These are phyloP conservation scores for Trichocladium antarcticum DNA, from an alignment of 495 filamentous ascomycete genomes.

Conservation along the genomic window DNA sequence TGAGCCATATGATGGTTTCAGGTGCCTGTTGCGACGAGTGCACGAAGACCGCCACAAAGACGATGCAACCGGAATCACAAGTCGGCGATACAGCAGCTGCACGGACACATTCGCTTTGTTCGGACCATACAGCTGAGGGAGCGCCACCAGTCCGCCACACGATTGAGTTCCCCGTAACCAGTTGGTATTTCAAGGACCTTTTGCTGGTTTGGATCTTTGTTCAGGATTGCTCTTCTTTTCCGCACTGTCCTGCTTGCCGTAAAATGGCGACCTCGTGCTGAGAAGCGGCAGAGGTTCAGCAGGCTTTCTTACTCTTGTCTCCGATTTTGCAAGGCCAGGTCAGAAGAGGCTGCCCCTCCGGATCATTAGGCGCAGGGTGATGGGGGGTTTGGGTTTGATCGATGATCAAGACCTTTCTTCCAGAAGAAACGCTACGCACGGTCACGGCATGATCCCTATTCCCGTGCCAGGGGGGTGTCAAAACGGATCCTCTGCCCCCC, in stretches of 20 bases:
- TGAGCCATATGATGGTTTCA: conserved; percentile 1
- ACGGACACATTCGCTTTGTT: too few relatives aligned
- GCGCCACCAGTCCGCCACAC: too few relatives aligned
- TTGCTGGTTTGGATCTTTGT: too few relatives aligned
- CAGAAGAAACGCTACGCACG: conserved; percentile 2
- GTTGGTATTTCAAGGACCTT: too few relatives aligned
- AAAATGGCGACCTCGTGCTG: neutral
- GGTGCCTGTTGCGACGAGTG: neutral
- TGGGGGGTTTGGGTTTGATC: neutral
- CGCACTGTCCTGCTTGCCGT: neutral
- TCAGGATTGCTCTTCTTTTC: too few relatives aligned
- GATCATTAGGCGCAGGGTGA: neutral
- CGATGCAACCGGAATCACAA: neutral
- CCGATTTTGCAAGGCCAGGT: neutral
- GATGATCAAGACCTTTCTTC: neutral
- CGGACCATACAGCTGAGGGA: too few relatives aligned
- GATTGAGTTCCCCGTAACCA: too few relatives aligned
- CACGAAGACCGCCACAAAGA: neutral
- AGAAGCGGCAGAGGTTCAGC: too few relatives aligned
- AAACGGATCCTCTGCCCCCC: conserved; percentile 8
- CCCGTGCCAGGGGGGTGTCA: neutral
- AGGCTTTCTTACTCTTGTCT: too few relatives aligned
- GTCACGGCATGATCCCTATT: conserved; percentile 9
- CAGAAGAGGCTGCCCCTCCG: conserved; percentile 1
- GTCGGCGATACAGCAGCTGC: neutral